Evolutionary conservation across 106 monocot species (phyloP), one percentile per base, ranked within the genome.

Genomic region (Gastrodia elata): DNA sequence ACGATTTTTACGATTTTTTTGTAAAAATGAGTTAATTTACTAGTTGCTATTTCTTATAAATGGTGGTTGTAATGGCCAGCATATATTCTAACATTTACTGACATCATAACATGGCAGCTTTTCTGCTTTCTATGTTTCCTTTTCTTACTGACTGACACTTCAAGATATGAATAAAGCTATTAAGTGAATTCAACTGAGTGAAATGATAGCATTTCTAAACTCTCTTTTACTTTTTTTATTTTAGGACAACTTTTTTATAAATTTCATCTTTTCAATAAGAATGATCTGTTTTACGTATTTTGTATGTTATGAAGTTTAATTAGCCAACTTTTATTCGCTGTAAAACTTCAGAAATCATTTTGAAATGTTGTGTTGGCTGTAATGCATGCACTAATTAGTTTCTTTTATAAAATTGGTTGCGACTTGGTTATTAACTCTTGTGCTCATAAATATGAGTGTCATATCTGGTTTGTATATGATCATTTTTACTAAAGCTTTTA

Each of bases 371-470:
- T 67, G 25, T 41, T n/a, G 0, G 32, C 9, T 56, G 20, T 20
- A 67, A 5, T 35, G 65, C 14, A 65, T 65, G 65, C n/a, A 65
- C 18, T 65, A 65, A 36, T n/a, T n/a, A 35, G 35, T 65, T 33
- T 36, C 65, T 36, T 65, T 59, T 2, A 25, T 59, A 59, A 28
- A 28, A 13, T 61, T 30, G 8, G 1, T 9, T 67, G 65, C 33
- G 9, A 58, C 25, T 58, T 6, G 11, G 3, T 65, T 65, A 35
- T 7, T 65, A 10, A 18, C 14, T 14, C 18, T 18, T 65, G 65
- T 18, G 18, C 65, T 36, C 4, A 35, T 18, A 15, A n/a, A 5
- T 65, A 35, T 36, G 35, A 35, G 33, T 0, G 35, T 5, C 36
- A 14, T 15, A 65, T 65, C n/a, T 35, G 18, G 11, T 35, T 1